Evolutionary conservation across 2,329 filamentous ascomycete species (phyloP).

Genomic region (Coniochaeta ligniaria): DNA sequence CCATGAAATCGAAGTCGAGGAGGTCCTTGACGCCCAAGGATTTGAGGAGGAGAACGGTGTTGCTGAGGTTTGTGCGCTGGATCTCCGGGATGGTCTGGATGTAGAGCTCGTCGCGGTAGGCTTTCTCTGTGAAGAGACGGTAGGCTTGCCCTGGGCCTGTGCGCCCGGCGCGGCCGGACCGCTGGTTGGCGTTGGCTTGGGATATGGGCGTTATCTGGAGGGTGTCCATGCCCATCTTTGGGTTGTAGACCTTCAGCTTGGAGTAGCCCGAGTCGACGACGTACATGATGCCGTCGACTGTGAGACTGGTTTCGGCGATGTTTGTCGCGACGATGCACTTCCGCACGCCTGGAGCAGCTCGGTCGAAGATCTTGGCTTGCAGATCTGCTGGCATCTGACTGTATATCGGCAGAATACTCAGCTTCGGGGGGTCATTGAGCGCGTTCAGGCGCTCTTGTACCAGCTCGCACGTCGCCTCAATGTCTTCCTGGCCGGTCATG

Average conservation of each 20-base stretch:
- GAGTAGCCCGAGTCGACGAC: conserved; percentile 95
- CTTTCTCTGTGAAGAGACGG: conserved; percentile 87
- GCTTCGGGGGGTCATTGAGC: conserved; percentile 88
- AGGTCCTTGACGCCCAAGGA: conserved; percentile 91
- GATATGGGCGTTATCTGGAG: conserved; percentile 96
- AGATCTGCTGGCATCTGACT: conserved; percentile 98
- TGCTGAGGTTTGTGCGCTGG: conserved; percentile 90
- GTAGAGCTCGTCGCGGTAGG: conserved; percentile 93
- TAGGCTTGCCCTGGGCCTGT: conserved; percentile 95
- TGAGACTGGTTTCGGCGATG: conserved; percentile 95
- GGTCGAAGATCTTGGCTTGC: conserved; percentile 96
- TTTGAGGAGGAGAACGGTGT: conserved; percentile 90
- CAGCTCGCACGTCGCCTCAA: conserved; percentile 92
- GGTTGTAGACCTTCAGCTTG: conserved; percentile 98
- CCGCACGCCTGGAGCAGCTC: conserved; percentile 79
- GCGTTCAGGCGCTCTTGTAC: conserved; percentile 80
- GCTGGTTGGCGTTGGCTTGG: conserved; percentile 89
- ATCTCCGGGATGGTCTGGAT: conserved; percentile 97
- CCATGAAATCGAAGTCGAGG: conserved; percentile 98
- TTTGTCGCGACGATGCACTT: conserved; percentile 99
- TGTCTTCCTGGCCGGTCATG: conserved; percentile 99
- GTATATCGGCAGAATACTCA: conserved; percentile 95
- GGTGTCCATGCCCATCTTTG: conserved; percentile 98
- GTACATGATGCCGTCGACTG: conserved; percentile 98
- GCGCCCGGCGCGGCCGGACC: conserved; percentile 86